Conservation (phyloP, 192 early-diverging fungal genomes). For the Backusella sp. region DNA sequence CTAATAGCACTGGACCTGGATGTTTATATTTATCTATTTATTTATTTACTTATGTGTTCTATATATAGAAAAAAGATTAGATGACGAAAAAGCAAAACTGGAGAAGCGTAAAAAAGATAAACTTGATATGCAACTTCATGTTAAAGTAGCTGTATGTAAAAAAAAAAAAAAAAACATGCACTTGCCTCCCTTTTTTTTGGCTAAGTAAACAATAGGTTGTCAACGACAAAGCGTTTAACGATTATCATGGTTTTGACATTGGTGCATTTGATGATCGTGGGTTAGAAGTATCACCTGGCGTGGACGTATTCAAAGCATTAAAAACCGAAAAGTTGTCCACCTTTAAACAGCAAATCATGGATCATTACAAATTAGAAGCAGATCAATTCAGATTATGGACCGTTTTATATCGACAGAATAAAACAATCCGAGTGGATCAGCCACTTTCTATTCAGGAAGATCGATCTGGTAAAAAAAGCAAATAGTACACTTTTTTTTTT, state of each 20-base stretch:
- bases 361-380: slow-evolving; percentile 20
- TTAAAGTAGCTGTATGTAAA: slow-evolving; percentile 53
- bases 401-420: slow-evolving; percentile 84
- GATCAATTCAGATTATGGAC: slow-evolving; percentile 82
- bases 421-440: slow-evolving; percentile 83
- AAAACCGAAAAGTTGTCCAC: slow-evolving; percentile 14
- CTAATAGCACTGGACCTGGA: not conserved
- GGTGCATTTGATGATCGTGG: slow-evolving; percentile 62
- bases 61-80: slow-evolving; percentile 40
- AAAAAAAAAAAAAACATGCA: slow-evolving; percentile 8
- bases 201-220: slow-evolving; percentile 46
- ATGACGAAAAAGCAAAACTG: slow-evolving; percentile 62
- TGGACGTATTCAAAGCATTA: slow-evolving; percentile 19
- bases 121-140: slow-evolving; percentile 70
- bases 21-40: not conserved
- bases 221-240: slow-evolving; percentile 61
- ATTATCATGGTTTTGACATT: slow-evolving; percentile 86
- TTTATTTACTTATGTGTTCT: not conserved
- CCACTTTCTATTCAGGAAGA: slow-evolving; percentile 52
- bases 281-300: not conserved
- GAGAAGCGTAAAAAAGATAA: slow-evolving; percentile 67
- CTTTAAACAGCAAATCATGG: slow-evolving; percentile 18
- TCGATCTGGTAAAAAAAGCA: slow-evolving; percentile 17
- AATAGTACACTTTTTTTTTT: not conserved
- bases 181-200: not conserved